These are phyloP conservation scores for Citrus sp. DNA, from an alignment of 345 rosid species.

Conservation along the genomic window DNA sequence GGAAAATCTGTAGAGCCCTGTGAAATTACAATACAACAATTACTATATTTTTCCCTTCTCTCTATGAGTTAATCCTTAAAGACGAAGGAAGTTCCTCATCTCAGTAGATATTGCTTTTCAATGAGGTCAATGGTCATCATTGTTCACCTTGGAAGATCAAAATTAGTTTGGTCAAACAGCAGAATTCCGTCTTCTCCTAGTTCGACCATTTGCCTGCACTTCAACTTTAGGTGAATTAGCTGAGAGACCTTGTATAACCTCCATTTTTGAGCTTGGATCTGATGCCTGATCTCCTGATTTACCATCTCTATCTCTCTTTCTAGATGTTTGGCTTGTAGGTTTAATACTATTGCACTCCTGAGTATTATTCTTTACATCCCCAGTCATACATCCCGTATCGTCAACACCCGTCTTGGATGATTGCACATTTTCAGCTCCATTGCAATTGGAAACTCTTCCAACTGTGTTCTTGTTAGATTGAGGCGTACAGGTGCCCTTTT, in stretches of 20 bases:
- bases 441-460: background rate
- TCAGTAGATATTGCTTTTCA: background rate
- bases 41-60: background rate
- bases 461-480: background rate
- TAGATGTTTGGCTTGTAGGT: background rate
- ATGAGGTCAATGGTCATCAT: slow-evolving; percentile 5
- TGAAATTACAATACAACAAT: background rate
- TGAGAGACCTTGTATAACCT: background rate
- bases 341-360: background rate
- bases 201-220: background rate
- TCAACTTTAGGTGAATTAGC: slow-evolving; percentile 8
- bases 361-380: background rate
- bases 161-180: slow-evolving; percentile 1
- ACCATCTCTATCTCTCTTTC: slow-evolving; percentile 16
- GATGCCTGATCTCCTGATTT: background rate
- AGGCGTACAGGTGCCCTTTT: slow-evolving; percentile 20
- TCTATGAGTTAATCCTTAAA: background rate
- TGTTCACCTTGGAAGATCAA: background rate
- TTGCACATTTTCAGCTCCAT: slow-evolving; percentile 13
- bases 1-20: background rate
- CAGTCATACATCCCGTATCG: background rate
- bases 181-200: slow-evolving; percentile 9
- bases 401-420: slow-evolving; percentile 5
- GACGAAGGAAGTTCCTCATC: background rate
- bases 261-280: background rate